A percentile compares a stretch with the other conserved stretches of the same genome.
Conservation (phyloP, 1,284 basidiomycete genomes). For the Heterobasidion annosum region DNA sequence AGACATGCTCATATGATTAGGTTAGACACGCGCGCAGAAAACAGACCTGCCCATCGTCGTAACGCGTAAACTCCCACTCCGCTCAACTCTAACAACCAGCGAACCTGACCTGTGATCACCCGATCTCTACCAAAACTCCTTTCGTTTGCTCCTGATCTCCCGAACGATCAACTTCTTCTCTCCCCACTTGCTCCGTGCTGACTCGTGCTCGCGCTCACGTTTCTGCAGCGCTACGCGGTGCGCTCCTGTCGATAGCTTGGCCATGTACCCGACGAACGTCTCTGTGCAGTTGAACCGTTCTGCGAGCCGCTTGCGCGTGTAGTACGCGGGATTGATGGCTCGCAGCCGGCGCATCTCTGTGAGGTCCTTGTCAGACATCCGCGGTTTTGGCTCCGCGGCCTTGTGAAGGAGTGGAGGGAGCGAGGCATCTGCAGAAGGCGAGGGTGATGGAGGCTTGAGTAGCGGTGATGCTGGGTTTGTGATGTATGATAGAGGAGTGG, state of each 20-base stretch:
- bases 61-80: background rate
- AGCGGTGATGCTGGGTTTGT: conserved; percentile 62
- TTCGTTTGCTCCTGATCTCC: conserved; percentile 48
- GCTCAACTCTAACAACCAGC: background rate
- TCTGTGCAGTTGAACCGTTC: conserved; percentile 49
- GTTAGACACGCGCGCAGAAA: background rate
- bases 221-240: conserved; percentile 27
- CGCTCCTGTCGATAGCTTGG: conserved; percentile 40
- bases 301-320: conserved; percentile 44
- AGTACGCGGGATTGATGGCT: conserved; percentile 35
- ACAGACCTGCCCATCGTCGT: background rate
- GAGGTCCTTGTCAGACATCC: conserved; percentile 43
- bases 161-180: conserved; percentile 43
- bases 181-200: conserved; percentile 43
- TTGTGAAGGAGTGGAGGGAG: conserved; percentile 28
- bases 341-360: conserved; percentile 50
- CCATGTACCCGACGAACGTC: conserved; percentile 45
- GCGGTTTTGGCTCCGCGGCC: conserved; percentile 18
- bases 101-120: too few relatives aligned
- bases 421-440: conserved; percentile 21
- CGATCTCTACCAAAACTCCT: conserved; percentile 42
- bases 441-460: conserved; percentile 27
- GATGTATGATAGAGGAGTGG: conserved; percentile 60
- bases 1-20: background rate
- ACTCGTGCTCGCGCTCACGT: conserved; percentile 30